Evolutionary conservation across 176 grass and related monocot genomes (phyloP).

Genomic region (Triticum urartu): DNA sequence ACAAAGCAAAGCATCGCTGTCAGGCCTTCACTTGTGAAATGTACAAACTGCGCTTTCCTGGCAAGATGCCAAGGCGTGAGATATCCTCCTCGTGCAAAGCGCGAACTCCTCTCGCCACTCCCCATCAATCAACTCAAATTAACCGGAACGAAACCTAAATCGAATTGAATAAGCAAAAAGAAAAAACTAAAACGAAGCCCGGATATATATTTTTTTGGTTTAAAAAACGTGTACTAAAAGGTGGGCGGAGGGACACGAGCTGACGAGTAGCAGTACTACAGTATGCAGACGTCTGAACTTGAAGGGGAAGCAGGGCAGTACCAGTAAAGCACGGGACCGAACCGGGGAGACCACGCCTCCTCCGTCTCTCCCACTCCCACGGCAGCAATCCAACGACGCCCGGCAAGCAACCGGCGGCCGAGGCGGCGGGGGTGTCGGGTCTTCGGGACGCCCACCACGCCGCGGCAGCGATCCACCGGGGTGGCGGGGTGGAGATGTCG

Average conservation of each 20-base stretch:
- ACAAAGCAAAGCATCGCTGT: conserved; percentile 7
- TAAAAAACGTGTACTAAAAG: not conserved
- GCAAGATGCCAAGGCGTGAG: conserved; percentile 24
- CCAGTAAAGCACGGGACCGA: conserved; percentile 8
- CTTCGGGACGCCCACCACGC: not conserved
- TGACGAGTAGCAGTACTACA: not conserved
- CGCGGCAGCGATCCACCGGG: conserved; percentile 15
- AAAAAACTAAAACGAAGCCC: not conserved
- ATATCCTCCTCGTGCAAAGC: conserved; percentile 14
- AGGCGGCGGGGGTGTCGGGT: not conserved
- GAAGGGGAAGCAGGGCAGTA: not conserved
- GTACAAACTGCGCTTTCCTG: conserved; percentile 29
- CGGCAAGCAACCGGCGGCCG: not conserved
- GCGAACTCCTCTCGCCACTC: not conserved
- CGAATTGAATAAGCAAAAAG: too few species aligned
- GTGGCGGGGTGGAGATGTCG: conserved; percentile 49
- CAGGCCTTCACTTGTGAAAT: conserved; percentile 13
- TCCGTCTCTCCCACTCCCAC: conserved; percentile 24
- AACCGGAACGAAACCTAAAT: not conserved
- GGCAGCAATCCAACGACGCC: conserved; percentile 8
- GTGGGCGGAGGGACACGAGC: not conserved
- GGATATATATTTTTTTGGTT: not conserved
- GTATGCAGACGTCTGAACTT: not conserved
- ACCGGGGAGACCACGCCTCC: not conserved
- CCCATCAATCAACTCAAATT: not conserved